Base-by-base conservation (phyloP, 2,329 filamentous ascomycete genomes). In the Aspergillus ustus region DNA sequence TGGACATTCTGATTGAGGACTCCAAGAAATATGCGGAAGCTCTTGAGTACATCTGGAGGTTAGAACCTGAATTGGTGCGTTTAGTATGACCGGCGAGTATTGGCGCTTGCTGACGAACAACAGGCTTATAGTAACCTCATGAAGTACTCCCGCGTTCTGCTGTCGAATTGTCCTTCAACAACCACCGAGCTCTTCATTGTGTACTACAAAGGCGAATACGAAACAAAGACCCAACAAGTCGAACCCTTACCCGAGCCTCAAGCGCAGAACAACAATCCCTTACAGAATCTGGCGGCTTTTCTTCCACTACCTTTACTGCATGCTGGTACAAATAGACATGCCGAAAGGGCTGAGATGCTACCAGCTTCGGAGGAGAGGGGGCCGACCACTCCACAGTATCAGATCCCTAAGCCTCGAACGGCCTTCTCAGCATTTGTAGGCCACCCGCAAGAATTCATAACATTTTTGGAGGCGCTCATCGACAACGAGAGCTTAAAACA, bases 391-490 rank as follows among this genome's bases (percentile, higher is more conserved):
- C 75, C 82, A 28, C 84, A 86, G 66, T 99, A 99, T 76, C 87
- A 86, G 5, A 84, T 91, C 2, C 94, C 95, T 0, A 90, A 90
- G 61, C 94, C 95, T 5, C 84, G 94, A 63, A 93, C 90, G 1
- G 94, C 95, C 0, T 99, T 99, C 71, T 97, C 95, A 1, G 94
- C 92, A 0, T 99, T 99, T 71, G 93, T 99, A 62, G 94, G 97
- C 70, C 93, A 97, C 72, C 86, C 95, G 0, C 87, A 93, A 61
- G 89, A 97, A 71, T 98, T 99, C 69, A 94, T 98, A 64, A 82
- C 88, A 17, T 99, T 99, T 73, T 83, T 99, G 0, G 94, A 99
- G 77, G 92, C 93, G 5, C 93, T 94, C 63, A 85, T 96, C 5
- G 81, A 88, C 53, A 89, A 93, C 61, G 82, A 88, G 20, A 84